Evolutionary conservation across 768 basidiomycete species (phyloP), one percentile per base, ranked within the genome.

Genomic region (Boletus barrowsii): DNA sequence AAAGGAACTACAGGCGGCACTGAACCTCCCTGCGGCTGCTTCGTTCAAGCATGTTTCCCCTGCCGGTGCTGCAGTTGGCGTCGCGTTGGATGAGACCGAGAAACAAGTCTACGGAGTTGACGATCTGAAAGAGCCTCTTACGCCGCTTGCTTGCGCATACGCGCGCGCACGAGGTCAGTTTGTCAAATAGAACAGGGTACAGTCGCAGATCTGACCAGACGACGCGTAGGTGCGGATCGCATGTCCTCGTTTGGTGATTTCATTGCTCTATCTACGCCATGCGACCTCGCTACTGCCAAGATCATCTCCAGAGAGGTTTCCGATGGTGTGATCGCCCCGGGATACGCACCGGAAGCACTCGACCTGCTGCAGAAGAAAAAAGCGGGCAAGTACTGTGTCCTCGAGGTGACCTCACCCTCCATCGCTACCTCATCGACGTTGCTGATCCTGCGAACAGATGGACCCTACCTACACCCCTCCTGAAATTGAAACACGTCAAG

Each of bases 231-330:
- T 53, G 96, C 97, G 22, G 97, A 99, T 70, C 86, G 97, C 50
- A 99, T 99, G 97, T 98, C 96, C 1, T 98, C 96, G 3, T 99
- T 98, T 69, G 97, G 97, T 5, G 97, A 99, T 75, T 99, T 98
- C 70, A 95, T 99, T 63, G 97, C 94, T 0, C 80, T 99, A 11
- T 97, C 94, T 17, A 86, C 88, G 26, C 83, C 87, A 18, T 97
- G 95, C 74, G 97, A 99, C 68, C 76, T 94, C 36, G 88, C 92
- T 2, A 98, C 97, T 10, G 97, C 97, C 41, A 87, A 85, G 59
- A 95, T 99, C 69, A 97, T 99, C 67, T 95, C 93, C n/a, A 83
- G 97, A 17, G 97, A 99, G 68, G 97, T 99, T 10, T 98, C 97
- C 0, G 97, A 99, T 68, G 97, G 97, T 32, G 90, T 99, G 61